Evolutionary conservation across 2,329 filamentous ascomycete genomes (phyloP).

Genomic region (Lachnellula hyalina): DNA sequence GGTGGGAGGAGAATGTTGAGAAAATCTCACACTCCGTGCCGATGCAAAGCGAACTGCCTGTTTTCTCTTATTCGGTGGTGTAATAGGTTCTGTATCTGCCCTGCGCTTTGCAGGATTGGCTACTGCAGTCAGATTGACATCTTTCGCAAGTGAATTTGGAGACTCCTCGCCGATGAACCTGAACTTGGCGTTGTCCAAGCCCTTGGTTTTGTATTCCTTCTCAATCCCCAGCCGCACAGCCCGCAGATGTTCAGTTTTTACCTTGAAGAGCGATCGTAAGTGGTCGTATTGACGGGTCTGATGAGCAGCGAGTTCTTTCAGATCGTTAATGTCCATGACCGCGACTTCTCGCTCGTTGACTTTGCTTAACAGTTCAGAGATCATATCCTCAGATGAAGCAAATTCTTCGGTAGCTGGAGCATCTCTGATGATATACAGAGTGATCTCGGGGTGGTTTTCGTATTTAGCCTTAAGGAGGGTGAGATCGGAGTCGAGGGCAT

Average conservation of each 20-base stretch:
- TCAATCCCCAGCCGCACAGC: background rate
- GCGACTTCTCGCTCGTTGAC: background rate
- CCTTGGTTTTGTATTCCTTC: background rate
- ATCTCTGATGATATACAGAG: background rate
- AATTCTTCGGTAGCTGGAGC: background rate
- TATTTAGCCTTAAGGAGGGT: background rate
- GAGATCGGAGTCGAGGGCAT: background rate
- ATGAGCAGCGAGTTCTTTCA: background rate
- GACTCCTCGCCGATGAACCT: background rate
- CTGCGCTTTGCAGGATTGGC: background rate
- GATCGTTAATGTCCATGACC: background rate
- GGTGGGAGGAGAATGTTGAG: background rate
- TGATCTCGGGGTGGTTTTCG: background rate
- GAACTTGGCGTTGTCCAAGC: background rate
- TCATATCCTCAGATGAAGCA: background rate
- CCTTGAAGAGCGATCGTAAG: background rate
- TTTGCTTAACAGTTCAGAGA: background rate
- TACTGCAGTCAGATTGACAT: background rate
- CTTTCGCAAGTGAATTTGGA: background rate
- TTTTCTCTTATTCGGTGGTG: background rate
- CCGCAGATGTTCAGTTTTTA: background rate
- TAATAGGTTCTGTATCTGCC: background rate
- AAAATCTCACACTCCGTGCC: background rate
- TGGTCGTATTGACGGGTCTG: background rate
- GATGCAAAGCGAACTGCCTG: background rate